Percentiles rank a stretch among this genome's conserved stretches.
Evolutionary conservation across 495 filamentous ascomycete genomes (phyloP).

Genomic region (Trichocladium uniseriatum): DNA sequence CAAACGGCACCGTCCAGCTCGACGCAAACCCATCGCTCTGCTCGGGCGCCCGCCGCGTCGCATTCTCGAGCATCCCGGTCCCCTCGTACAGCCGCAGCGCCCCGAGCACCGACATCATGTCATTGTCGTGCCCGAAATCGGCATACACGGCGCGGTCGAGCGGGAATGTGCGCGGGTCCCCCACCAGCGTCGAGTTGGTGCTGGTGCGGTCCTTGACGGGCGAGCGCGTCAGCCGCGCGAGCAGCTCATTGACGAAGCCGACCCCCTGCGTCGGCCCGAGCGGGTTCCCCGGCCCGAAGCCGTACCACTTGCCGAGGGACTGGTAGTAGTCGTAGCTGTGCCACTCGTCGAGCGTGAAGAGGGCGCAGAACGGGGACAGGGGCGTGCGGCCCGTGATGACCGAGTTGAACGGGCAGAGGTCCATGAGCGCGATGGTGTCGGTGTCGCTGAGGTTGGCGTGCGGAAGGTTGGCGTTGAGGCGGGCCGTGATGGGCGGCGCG

Average conservation of each 20-base stretch:
- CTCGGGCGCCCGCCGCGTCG: conserved; percentile 34
- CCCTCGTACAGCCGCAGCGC: conserved; percentile 66
- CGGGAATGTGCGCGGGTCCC: conserved; percentile 53
- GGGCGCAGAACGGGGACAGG: conserved; percentile 56
- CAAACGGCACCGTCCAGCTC: conserved; percentile 73
- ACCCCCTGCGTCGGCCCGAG: conserved; percentile 74
- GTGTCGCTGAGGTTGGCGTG: conserved; percentile 44
- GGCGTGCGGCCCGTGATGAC: conserved; percentile 36
- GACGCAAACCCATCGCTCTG: conserved; percentile 50
- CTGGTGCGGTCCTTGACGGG: conserved; percentile 61
- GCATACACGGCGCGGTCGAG: conserved; percentile 58
- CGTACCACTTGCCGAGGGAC: conserved; percentile 70
- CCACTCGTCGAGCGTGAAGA: conserved; percentile 67
- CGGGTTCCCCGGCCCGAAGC: conserved; percentile 58
- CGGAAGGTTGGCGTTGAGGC: conserved; percentile 53
- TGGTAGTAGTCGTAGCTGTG: conserved; percentile 65
- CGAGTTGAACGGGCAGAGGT: conserved; percentile 75
- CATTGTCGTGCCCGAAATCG: conserved; percentile 85
- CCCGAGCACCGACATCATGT: conserved; percentile 61
- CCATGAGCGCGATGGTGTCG: conserved; percentile 67
- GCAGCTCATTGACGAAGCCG: conserved; percentile 74
- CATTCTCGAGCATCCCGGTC: conserved; percentile 40
- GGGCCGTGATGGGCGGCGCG: conserved; percentile 48
- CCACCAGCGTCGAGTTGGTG: conserved; percentile 65
- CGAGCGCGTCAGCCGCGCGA: conserved; percentile 60